Evolutionary conservation across 2,329 filamentous ascomycete genomes (phyloP).

Genomic region (Aspergillus pseudoglaucus): DNA sequence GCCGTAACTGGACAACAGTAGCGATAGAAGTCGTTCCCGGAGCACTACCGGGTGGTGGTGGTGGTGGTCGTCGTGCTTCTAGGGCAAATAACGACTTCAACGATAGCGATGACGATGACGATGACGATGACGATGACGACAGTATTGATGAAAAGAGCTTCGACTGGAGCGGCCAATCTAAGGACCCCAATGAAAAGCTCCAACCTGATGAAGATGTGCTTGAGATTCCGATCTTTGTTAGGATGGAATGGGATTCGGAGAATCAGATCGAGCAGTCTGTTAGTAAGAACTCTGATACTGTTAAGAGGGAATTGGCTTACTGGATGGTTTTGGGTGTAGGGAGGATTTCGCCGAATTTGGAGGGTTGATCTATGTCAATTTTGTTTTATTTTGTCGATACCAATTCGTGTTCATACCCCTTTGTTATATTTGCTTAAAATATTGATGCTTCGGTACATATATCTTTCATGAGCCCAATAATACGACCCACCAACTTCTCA

Average conservation of each 20-base stretch:
- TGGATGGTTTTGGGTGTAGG: slow-evolving; percentile 92
- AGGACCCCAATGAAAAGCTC: slow-evolving; percentile 10
- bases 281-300: slow-evolving; percentile 53
- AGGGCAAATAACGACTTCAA: neutral
- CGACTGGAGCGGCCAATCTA: slow-evolving; percentile 19
- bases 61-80: slow-evolving; percentile 9
- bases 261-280: slow-evolving; percentile 37
- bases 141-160: slow-evolving; percentile 24
- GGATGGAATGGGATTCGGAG: slow-evolving; percentile 79
- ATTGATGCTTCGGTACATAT: too few species aligned
- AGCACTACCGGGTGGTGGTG: slow-evolving; percentile 27
- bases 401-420: neutral
- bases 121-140: slow-evolving; percentile 24
- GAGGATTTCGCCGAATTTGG: slow-evolving; percentile 51
- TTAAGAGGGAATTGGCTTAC: slow-evolving; percentile 85
- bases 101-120: slow-evolving; percentile 17
- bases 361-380: neutral
- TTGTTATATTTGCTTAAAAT: neutral
- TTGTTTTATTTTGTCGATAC: slow-evolving; percentile 3
- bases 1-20: slow-evolving; percentile 90
- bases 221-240: slow-evolving; percentile 91
- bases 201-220: slow-evolving; percentile 57
- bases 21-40: slow-evolving; percentile 80
- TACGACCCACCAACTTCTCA: too few species aligned
- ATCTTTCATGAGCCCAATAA: too few species aligned